Percentiles rank a stretch among this genome's conserved stretches.
These are phyloP conservation scores for Pugionium cornutum DNA, from an alignment of 345 rosid genomes.

Conservation along the genomic window DNA sequence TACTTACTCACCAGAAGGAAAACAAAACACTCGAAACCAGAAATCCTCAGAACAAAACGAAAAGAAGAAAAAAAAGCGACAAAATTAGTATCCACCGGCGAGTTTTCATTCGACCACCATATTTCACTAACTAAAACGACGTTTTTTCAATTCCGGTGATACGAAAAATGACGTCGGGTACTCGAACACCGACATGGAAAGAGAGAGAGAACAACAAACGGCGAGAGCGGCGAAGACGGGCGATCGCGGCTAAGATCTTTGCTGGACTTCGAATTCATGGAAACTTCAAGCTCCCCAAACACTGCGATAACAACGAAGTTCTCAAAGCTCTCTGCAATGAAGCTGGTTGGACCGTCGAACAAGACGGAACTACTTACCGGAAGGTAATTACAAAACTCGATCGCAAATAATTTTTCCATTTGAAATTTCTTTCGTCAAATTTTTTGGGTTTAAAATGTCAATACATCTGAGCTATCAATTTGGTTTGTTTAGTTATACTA, in stretches of 20 bases:
- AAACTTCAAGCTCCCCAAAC: constrained; percentile 90
- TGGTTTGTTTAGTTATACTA: not conserved
- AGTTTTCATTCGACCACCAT: not conserved
- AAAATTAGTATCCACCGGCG: constrained; percentile 20
- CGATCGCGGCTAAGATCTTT: constrained; percentile 97
- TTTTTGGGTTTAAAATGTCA: not conserved
- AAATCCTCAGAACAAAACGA: not conserved
- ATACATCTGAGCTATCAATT: constrained; percentile 32
- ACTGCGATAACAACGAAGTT: constrained; percentile 98
- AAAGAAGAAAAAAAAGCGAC: constrained; percentile 26
- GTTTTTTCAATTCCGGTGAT: constrained; percentile 32
- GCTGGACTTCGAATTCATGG: constrained; percentile 88
- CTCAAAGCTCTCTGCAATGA: constrained; percentile 90
- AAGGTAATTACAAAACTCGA: constrained; percentile 52
- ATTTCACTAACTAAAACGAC: not conserved
- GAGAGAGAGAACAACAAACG: constrained; percentile 98
- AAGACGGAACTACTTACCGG: constrained; percentile 93
- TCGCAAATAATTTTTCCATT: too few species aligned
- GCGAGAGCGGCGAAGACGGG: constrained; percentile 85
- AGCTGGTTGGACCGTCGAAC: constrained; percentile 98
- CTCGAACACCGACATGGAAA: constrained; percentile 96
- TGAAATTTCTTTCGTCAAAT: not conserved
- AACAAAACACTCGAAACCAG: not conserved
- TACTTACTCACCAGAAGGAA: constrained; percentile 13
- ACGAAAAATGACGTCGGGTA: constrained; percentile 70